Conservation (phyloP, 208 protist species). For the Lotmaria passim region DNA sequence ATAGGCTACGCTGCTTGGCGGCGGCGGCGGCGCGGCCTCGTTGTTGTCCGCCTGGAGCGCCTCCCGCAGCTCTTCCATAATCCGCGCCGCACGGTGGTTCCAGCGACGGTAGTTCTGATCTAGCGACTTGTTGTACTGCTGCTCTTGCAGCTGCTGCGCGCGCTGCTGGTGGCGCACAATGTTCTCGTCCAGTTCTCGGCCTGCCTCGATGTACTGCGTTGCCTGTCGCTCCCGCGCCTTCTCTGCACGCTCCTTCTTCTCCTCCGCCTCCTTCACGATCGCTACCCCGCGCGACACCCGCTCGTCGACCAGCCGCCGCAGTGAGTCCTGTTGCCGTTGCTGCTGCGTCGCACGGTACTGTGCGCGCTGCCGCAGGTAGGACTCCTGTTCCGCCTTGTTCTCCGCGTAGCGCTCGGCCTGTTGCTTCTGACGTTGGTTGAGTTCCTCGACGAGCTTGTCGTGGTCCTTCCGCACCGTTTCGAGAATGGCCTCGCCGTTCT, state of each 20-base stretch:
- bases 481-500: slow-evolving; percentile 50
- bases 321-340: slow-evolving; percentile 57
- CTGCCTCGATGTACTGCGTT: slow-evolving; percentile 43
- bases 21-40: background rate
- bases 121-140: slow-evolving; percentile 49
- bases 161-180: slow-evolving; percentile 55
- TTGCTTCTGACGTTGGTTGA: slow-evolving; percentile 53
- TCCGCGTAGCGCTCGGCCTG: slow-evolving; percentile 67
- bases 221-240: slow-evolving; percentile 43
- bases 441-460: slow-evolving; percentile 48
- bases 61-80: slow-evolving; percentile 68
- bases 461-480: slow-evolving; percentile 52
- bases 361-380: slow-evolving; percentile 53
- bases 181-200: slow-evolving; percentile 43
- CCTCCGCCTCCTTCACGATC: slow-evolving; percentile 54
- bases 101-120: slow-evolving; percentile 73
- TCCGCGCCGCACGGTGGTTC: slow-evolving; percentile 75
- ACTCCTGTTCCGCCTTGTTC: slow-evolving; percentile 50
- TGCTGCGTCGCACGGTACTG: slow-evolving; percentile 33
- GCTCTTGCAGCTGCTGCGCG: slow-evolving; percentile 43
- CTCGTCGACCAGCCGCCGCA: slow-evolving; percentile 52
- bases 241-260: slow-evolving; percentile 63
- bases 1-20: background rate
- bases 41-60: slow-evolving; percentile 34
- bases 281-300: slow-evolving; percentile 54